These are phyloP conservation scores for Spironucleus salmonicida DNA, from an alignment of 208 protist genomes.

Conservation along the genomic window DNA sequence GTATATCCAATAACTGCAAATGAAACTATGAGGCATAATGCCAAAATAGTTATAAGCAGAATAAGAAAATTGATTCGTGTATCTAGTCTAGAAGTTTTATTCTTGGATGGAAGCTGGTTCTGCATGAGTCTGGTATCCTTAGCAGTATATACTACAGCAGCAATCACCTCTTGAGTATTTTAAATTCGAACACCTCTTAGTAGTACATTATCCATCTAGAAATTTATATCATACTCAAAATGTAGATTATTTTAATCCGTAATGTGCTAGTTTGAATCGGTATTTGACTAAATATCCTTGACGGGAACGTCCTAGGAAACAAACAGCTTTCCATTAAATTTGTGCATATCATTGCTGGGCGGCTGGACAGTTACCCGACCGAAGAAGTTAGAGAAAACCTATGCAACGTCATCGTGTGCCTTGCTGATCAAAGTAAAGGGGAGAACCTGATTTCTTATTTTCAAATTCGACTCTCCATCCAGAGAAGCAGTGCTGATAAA, in stretches of 20 bases:
- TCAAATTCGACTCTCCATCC: slow-evolving; percentile 96
- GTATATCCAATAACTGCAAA: not conserved
- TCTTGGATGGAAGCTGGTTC: not conserved
- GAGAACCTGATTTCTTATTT: slow-evolving; percentile 56
- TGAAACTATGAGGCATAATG: not conserved
- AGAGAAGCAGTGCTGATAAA: slow-evolving; percentile 79
- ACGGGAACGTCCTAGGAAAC: too few species aligned
- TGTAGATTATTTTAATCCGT: too few species aligned
- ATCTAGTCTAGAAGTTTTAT: not conserved
- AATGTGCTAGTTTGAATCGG: too few species aligned
- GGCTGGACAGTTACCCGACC: not conserved
- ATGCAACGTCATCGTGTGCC: slow-evolving; percentile 34
- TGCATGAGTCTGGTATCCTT: not conserved
- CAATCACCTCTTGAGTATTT: not conserved
- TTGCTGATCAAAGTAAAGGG: slow-evolving; percentile 15
- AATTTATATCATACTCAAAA: too few species aligned
- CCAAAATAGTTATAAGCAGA: not conserved
- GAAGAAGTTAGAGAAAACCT: not conserved
- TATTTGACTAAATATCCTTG: too few species aligned
- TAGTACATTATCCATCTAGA: not conserved
- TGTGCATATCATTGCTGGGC: not conserved
- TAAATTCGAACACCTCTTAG: not conserved
- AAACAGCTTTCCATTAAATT: not conserved
- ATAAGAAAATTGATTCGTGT: not conserved
- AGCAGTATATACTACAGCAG: not conserved